Conservation (phyloP, 192 early-diverging fungal genomes). For the Coemansia sp. region DNA sequence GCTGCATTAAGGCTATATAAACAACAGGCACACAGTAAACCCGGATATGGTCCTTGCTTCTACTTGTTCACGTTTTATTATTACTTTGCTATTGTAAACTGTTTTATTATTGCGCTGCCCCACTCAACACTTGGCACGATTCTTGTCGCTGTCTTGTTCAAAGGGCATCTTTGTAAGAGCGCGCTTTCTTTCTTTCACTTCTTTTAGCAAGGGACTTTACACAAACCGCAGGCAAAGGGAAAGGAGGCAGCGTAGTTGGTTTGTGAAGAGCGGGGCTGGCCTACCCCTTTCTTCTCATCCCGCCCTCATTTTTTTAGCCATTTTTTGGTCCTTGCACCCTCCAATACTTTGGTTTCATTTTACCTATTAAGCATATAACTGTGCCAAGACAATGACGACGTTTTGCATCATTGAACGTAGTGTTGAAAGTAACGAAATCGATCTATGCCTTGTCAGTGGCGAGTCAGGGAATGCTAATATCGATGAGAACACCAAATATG, state of each 20-base stretch:
- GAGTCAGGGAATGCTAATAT: background rate
- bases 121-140: too few relatives aligned
- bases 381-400: background rate
- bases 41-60: too few relatives aligned
- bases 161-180: background rate
- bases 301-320: background rate
- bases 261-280: background rate
- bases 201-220: background rate
- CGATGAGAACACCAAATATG: constrained; percentile 1
- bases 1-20: too few relatives aligned
- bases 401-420: background rate
- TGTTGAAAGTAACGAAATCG: background rate
- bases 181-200: background rate
- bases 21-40: too few relatives aligned
- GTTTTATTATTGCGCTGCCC: too few relatives aligned
- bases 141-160: background rate
- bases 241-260: background rate
- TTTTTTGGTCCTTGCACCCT: background rate
- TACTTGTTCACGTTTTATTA: too few relatives aligned
- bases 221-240: background rate
- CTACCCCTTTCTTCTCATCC: background rate
- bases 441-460: background rate
- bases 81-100: too few relatives aligned
- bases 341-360: background rate
- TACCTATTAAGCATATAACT: background rate